Evolutionary conservation across 129 eudicot species (phyloP).

Genomic region (Kitagawia praeruptora): DNA sequence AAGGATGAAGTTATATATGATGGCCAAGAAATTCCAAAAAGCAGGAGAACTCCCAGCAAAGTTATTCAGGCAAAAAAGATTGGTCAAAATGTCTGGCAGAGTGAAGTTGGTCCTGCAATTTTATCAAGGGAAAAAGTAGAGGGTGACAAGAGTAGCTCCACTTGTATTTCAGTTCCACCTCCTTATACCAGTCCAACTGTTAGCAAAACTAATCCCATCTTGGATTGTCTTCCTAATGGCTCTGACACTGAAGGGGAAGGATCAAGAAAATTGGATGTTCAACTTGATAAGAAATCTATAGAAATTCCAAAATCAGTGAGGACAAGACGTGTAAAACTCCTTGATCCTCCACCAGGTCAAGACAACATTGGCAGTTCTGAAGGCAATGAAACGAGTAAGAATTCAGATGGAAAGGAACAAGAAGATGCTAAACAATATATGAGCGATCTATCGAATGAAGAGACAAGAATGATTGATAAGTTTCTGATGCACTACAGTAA

Average conservation of each 20-base stretch:
- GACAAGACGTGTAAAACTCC: slow-evolving; percentile 16
- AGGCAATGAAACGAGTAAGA: slow-evolving; percentile 1
- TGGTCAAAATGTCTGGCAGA: no score
- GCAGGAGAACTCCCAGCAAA: no score
- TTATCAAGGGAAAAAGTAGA: no score
- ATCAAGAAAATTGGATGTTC: slow-evolving; percentile 9
- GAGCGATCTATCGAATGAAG: slow-evolving; percentile 14
- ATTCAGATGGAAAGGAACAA: slow-evolving; percentile 15
- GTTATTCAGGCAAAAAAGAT: no score
- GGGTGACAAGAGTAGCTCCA: no score
- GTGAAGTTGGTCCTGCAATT: no score
- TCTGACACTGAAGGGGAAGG: neutral
- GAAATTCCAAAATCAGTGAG: slow-evolving; percentile 50
- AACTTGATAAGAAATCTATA: neutral
- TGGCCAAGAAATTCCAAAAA: no score
- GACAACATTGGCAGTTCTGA: slow-evolving; percentile 18
- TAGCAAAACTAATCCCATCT: no score
- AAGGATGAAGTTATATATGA: no score
- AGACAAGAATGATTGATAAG: slow-evolving; percentile 38
- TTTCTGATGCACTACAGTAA: slow-evolving; percentile 39
- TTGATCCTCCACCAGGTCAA: slow-evolving; percentile 20
- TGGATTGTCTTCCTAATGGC: no score
- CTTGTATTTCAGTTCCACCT: no score
- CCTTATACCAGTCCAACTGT: no score
- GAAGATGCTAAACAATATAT: slow-evolving; percentile 12